These are phyloP conservation scores for Urtica urens DNA, from an alignment of 306 rosid genomes.

Conservation along the genomic window DNA sequence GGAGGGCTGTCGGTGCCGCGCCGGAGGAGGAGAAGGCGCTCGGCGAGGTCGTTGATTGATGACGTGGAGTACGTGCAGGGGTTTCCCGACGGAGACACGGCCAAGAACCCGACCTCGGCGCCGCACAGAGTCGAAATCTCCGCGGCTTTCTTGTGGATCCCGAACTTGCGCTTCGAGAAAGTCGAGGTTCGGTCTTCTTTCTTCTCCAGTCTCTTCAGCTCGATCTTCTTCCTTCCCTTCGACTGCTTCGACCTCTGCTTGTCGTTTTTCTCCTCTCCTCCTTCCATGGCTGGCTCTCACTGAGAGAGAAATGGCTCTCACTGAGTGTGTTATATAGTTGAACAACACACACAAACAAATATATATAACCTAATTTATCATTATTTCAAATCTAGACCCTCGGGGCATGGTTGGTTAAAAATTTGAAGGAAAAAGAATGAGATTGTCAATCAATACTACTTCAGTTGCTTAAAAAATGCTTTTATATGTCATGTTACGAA, in stretches of 20 bases:
- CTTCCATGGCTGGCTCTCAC: no score
- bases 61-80: conserved; percentile 28
- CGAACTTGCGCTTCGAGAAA: conserved; percentile 22
- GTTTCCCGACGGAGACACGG: conserved; percentile 28
- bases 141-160: conserved; percentile 24
- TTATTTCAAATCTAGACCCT: no score
- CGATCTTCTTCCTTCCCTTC: conserved; percentile 27
- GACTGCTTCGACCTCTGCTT: conserved; percentile 17
- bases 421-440: no score
- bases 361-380: no score
- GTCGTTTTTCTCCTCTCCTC: no score
- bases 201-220: conserved; percentile 26
- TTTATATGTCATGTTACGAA: no score
- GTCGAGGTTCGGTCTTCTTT: conserved; percentile 22
- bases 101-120: conserved; percentile 22
- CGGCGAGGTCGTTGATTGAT: conserved; percentile 12
- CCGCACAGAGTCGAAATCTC: conserved; percentile 24
- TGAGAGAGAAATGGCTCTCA: no score
- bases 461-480: no score
- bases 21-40: not conserved
- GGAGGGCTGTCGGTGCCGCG: not conserved
- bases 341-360: no score
- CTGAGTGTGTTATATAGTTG: no score
- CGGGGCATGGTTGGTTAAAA: no score
- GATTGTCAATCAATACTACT: no score